Base-by-base conservation (phyloP, 1,284 basidiomycete species). In the Fomitopsis palustris region DNA sequence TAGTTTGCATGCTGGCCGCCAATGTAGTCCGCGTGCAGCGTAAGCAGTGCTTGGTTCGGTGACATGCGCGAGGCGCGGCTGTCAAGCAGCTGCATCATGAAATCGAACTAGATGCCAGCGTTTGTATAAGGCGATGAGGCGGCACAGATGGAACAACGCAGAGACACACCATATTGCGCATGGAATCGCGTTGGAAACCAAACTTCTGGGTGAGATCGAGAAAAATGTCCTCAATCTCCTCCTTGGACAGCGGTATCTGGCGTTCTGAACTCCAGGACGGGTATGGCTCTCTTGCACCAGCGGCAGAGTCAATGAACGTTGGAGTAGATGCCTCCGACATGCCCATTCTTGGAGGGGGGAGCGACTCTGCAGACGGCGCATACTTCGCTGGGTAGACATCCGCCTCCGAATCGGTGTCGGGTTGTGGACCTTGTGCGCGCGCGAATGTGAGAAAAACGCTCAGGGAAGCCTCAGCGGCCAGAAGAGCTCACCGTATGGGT, bases 161-260 rank as follows among this genome's bases (percentile, higher is more conserved):
- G 79, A 85, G 16, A 80, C 85, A 55, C 66, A 92, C 92, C 92
- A 90, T 95, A 81, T 91, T 96, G 53, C 90, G 80, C 90, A 92
- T 92, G 14, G 88, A 91, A 74, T 96, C 95, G 61, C 91, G 82
- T 77, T 96, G 96, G 74, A 99, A 99, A 65, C 96, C 97, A 76
- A 99, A 99, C 78, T 99, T 99, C 82, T 99, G 95, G 37, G 95
- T 91, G 25, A 99, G 82, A 78, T 99, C 97, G 62, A 98, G 88
- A 71, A 99, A 95, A 57, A 99, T 94, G 72, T 99, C 96, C 76
- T 99, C 96, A 61, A 99, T 98, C 79, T 99, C 97, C 72, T 99
- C 96, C 79, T 98, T 98, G 35, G 95, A 95, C 12, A 99, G 81
- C 14, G 96, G 96, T 62, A 98, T 97, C 68, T 95, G 88, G 55